phyloP scores from a whole-genome alignment of 1,139 yeast genomes.

The Candida albicans region DNA sequence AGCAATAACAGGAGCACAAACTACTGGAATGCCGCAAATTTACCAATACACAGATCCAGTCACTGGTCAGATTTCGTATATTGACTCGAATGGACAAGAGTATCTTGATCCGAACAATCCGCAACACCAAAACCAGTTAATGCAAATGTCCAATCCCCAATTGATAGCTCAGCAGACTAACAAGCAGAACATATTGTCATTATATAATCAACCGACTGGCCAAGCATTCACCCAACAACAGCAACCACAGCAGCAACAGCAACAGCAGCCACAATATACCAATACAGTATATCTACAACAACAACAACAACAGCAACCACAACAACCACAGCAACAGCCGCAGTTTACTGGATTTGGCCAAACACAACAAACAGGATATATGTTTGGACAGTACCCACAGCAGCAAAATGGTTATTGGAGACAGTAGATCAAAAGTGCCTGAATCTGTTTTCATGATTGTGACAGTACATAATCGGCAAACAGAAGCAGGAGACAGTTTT shows the following conservation, averaged over 20 bases:
- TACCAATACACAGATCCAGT: constrained; percentile 65
- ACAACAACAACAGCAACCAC: constrained; percentile 21
- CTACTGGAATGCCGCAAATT: constrained; percentile 35
- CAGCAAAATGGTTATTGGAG: constrained; percentile 16
- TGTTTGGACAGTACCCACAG: constrained; percentile 15
- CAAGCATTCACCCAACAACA: constrained; percentile 21
- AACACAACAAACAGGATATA: constrained; percentile 16
- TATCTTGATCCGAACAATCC: constrained; percentile 57
- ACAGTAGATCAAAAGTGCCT: constrained; percentile 1
- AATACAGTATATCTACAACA: constrained; percentile 14
- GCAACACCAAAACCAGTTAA: constrained; percentile 50
- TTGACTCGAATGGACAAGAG: constrained; percentile 61
- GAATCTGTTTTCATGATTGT: not conserved
- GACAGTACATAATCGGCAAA: not conserved
- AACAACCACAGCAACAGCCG: constrained; percentile 20
- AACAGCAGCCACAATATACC: constrained; percentile 18
- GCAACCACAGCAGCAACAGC: constrained; percentile 21
- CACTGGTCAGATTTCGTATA: constrained; percentile 59
- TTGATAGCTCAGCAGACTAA: constrained; percentile 45
- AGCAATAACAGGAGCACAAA: constrained; percentile 5
- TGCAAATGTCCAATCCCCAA: constrained; percentile 46
- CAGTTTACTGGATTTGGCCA: constrained; percentile 15
- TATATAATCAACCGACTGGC: constrained; percentile 40
- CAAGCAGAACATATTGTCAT: constrained; percentile 42
- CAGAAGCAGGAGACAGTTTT: too few relatives aligned